Base-by-base conservation (phyloP, 1,284 basidiomycete genomes). In the Cerrena zonata region DNA sequence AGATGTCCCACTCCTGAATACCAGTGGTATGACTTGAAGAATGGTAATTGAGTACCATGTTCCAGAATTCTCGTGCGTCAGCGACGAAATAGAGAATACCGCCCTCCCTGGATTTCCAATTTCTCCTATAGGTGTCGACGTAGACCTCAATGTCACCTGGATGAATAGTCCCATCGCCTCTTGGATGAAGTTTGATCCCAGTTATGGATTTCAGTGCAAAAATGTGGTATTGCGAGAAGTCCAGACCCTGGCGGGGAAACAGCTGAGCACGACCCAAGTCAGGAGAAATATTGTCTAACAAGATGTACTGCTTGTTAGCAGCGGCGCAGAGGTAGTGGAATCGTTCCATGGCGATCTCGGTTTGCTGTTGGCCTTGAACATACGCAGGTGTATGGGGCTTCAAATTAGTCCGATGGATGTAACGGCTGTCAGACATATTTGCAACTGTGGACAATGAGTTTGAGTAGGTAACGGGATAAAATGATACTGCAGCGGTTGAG, bases 11-110 rank as follows among this genome's bases (percentile, higher is more conserved):
- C 5, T 49, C 49, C 46, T 49, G 34, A 11, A 52, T 53, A 1
- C 58, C 59, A 4, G 60, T 63, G 36, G 58, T 62, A 5, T 39
- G 45, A 22, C 53, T 52, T 12, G 23, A 27, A 18, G 57, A 58
- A 47, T 58, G 56, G 39, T 59, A 64, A 48, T 62, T 60, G 23
- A 58, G 41, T 5, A 64, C 48, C 56, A 57, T 53, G 45, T 62
- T 61, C 52, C 51, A 62, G 24, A 61, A 64, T 27, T 47, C 48
- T 3, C 58, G 48, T n/a, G 24, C 25, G 13, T 59, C 53, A 7
- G 10, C 50, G 11, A 57, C 30, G 36, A 27, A 52, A 37, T 56
- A 54, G 37, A 61, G 19, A 3, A 62, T 48, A 11, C 62, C 60
- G 5, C 57, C 60, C 48, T 62, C 58, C 24, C 53, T 42, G 22